Evolutionary conservation across 257 asterid species (phyloP), one percentile per base, ranked within the genome.

Genomic region (Lithospermum erythrorhizon): DNA sequence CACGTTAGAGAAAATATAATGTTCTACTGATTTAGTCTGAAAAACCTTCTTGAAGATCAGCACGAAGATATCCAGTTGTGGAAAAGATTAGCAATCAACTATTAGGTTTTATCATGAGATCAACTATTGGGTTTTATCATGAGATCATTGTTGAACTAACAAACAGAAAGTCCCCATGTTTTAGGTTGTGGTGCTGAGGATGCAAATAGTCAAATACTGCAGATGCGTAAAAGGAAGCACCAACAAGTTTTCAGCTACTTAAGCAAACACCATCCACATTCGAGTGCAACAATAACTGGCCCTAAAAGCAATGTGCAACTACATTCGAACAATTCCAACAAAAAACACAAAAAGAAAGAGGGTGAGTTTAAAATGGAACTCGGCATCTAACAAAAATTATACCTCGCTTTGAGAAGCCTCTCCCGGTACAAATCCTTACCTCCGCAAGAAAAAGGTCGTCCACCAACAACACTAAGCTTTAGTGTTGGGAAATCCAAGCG

Each of bases 361-460:
- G 13, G 45, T 6, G 56, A 15, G 48, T 59, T 29, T 41, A 57
- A 25, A 20, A 63, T 11, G 27, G 55, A 24, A 24, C 52, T 17
- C 18, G 47, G 53, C 48, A 17, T 53, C 48, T 57, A 1, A 56
- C 59, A 45, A 62, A 37, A 51, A 18, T 57, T 76, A 55, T 66
- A 90, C 98, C 96, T 82, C 62, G 89, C 87, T 68, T 23, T 65
- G 59, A 90, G 89, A 72, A 90, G 98, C 73, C 72, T 76, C 60
- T 76, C 82, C 54, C 83, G 81, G 54, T 53, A 84, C 32, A 90
- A 17, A 5, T 66, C 67, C 56, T 58, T 64, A 53, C 96, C 98
- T 9, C 98, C 98, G 79, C 87, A 75, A 61, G 98, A 90, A 74
- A 90, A 90, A 24, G 98, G 98, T 29, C 98, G 82, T 61, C 98